These are phyloP conservation scores for Pinus taeda DNA, from an alignment of 75 land plant genomes.

Conservation along the genomic window DNA sequence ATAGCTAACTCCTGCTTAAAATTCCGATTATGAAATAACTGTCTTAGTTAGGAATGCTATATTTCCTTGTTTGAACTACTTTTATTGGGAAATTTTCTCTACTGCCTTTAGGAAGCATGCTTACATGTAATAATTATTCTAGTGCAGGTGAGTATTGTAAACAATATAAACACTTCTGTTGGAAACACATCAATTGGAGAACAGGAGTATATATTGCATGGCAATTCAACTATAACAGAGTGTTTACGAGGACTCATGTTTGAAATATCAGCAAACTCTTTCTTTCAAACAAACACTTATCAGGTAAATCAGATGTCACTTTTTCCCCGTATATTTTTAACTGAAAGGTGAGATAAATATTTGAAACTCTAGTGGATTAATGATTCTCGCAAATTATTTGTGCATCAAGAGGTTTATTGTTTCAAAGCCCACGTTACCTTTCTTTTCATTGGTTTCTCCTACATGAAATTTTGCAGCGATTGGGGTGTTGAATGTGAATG, in stretches of 20 bases:
- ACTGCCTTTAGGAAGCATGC: not conserved
- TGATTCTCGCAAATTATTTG: not conserved
- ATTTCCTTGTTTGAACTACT: not conserved
- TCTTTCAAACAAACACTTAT: slow-evolving; percentile 89
- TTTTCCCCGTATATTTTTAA: slow-evolving; percentile 4
- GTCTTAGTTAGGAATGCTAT: too few relatives aligned
- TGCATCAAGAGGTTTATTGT: too few relatives aligned
- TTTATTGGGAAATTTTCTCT: not conserved
- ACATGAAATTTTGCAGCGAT: too few relatives aligned
- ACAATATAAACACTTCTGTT: slow-evolving; percentile 75
- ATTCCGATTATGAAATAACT: too few relatives aligned
- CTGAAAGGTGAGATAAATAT: not conserved
- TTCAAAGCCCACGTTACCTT: too few relatives aligned
- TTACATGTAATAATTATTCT: not conserved
- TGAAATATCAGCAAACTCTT: slow-evolving; percentile 96
- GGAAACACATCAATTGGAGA: slow-evolving; percentile 85
- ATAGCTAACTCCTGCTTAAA: too few relatives aligned
- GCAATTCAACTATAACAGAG: slow-evolving; percentile 72
- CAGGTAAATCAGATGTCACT: slow-evolving; percentile 46
- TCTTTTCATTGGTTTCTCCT: too few relatives aligned
- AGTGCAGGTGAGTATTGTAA: slow-evolving; percentile 77
- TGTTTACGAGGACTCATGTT: slow-evolving; percentile 72
- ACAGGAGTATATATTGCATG: slow-evolving; percentile 72
- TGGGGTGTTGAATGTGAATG: too few relatives aligned
- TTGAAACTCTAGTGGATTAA: not conserved